Conservation (phyloP, 306 rosid species). For the Malus asiatica region DNA sequence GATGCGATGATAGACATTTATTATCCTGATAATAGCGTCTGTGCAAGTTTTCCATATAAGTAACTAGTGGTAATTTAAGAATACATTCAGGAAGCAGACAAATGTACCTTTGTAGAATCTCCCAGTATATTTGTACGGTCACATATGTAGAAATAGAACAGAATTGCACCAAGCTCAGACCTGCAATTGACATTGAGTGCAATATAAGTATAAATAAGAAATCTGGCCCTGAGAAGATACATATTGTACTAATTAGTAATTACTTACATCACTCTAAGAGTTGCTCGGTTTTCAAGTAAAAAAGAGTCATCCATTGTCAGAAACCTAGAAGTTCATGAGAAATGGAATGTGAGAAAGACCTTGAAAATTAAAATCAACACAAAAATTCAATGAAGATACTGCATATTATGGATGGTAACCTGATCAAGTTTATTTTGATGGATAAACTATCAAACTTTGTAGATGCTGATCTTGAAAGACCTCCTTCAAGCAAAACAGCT, state of each 20-base stretch:
- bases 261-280: constrained; percentile 87
- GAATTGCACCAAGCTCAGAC: constrained; percentile 81
- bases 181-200: constrained; percentile 27
- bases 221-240: constrained; percentile 7
- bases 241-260: not conserved
- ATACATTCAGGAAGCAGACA: constrained; percentile 10
- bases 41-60: not conserved
- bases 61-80: not conserved
- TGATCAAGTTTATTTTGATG: constrained; percentile 67
- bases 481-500: constrained; percentile 81
- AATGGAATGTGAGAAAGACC: constrained; percentile 24
- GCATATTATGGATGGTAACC: constrained; percentile 41
- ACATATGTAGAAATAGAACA: constrained; percentile 77
- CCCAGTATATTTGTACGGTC: constrained; percentile 84
- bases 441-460: constrained; percentile 50
- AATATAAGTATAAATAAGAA: constrained; percentile 11
- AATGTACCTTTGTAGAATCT: constrained; percentile 66
- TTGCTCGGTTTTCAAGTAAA: constrained; percentile 76
- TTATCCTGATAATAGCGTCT: not conserved
- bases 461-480: constrained; percentile 79
- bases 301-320: constrained; percentile 86
- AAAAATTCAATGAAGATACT: constrained; percentile 13
- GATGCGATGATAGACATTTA: not conserved
- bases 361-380: constrained; percentile 8
- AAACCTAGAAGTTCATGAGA: constrained; percentile 50